Evolutionary conservation across 208 protist species (phyloP).

Genomic region (Angomonas ambiguus): DNA sequence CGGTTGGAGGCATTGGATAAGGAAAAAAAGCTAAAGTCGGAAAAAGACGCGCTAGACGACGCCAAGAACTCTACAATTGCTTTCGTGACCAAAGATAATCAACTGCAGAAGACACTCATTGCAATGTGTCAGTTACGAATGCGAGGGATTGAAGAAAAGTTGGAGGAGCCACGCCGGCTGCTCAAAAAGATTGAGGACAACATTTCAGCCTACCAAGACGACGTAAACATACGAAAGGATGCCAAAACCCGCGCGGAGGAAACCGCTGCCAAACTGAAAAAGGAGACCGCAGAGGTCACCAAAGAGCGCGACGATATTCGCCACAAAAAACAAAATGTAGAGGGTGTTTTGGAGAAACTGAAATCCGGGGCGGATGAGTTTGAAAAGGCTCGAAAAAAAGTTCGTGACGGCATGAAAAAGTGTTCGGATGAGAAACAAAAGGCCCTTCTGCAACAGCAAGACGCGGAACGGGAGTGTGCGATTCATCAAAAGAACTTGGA

Average conservation of each 20-base stretch:
- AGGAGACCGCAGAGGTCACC: conserved; percentile 46
- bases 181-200: conserved; percentile 66
- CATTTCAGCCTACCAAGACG: conserved; percentile 49
- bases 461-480: conserved; percentile 72
- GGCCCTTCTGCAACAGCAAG: conserved; percentile 69
- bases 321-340: conserved; percentile 46
- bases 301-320: conserved; percentile 60
- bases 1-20: conserved; percentile 90
- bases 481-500: conserved; percentile 83
- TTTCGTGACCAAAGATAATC: conserved; percentile 93
- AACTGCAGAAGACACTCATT: conserved; percentile 89
- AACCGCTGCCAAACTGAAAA: conserved; percentile 48
- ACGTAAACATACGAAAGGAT: conserved; percentile 28
- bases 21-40: conserved; percentile 92
- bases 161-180: conserved; percentile 65
- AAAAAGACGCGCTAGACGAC: conserved; percentile 91
- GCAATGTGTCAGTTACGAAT: conserved; percentile 90
- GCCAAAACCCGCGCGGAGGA: conserved; percentile 56
- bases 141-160: conserved; percentile 62
- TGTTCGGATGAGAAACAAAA: conserved; percentile 75
- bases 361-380: conserved; percentile 69
- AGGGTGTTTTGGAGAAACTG: conserved; percentile 71
- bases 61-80: conserved; percentile 93
- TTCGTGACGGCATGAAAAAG: conserved; percentile 80
- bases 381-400: conserved; percentile 58